phyloP scores from a whole-genome alignment of 2,329 filamentous ascomycete species.

The Didymella arachidicola region DNA sequence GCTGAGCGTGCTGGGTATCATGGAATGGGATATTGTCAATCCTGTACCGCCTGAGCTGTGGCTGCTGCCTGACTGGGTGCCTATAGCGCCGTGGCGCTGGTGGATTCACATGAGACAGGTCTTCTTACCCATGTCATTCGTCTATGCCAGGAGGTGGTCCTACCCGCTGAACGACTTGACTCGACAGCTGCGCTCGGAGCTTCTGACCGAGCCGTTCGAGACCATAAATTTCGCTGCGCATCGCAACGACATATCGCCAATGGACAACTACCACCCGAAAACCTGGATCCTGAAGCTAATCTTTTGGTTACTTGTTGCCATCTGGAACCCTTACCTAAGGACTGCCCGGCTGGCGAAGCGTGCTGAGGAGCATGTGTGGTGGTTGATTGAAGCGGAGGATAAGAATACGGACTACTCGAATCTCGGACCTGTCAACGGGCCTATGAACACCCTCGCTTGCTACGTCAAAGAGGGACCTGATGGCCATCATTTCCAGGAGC shows the following conservation, averaged over 20 bases:
- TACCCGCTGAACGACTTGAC: conserved; percentile 79
- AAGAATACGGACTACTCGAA: conserved; percentile 88
- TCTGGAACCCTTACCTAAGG: conserved; percentile 83
- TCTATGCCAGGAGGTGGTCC: conserved; percentile 84
- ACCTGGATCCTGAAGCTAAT: conserved; percentile 78
- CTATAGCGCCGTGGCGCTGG: conserved; percentile 91
- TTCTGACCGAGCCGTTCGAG: conserved; percentile 81
- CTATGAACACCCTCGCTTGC: conserved; percentile 88
- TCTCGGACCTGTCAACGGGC: conserved; percentile 86
- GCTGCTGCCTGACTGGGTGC: conserved; percentile 90
- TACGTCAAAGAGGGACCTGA: conserved; percentile 85
- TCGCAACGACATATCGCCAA: conserved; percentile 79
- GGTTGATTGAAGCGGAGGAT: conserved; percentile 89
- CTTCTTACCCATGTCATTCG: conserved; percentile 89
- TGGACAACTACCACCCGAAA: conserved; percentile 94
- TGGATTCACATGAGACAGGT: conserved; percentile 99
- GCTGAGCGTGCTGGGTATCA: conserved; percentile 83
- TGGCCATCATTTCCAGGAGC: conserved; percentile 73
- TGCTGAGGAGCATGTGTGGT: conserved; percentile 82
- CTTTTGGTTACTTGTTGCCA: conserved; percentile 79
- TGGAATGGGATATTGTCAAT: conserved; percentile 91
- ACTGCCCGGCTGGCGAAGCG: conserved; percentile 68
- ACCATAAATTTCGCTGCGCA: conserved; percentile 79
- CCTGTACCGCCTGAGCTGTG: conserved; percentile 93
- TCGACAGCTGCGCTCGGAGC: conserved; percentile 75